Conservation (phyloP, 177 flowering plant genomes). For the Telopea speciosissima region DNA sequence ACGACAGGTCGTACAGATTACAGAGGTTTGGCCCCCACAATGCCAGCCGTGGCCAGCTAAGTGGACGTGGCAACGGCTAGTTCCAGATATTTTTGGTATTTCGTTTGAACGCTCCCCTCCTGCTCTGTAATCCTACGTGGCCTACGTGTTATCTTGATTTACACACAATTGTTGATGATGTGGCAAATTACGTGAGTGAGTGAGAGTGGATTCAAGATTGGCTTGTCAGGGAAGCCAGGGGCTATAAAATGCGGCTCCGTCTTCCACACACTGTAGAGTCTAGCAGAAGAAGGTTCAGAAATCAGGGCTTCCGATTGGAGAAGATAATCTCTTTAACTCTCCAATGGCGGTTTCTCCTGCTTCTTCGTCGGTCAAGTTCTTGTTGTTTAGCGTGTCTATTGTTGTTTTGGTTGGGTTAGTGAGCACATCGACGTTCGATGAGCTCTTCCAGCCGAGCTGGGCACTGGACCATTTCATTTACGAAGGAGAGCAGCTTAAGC, state of each 20-base stretch:
- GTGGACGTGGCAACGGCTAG: too few species aligned
- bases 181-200: neutral
- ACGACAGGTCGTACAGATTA: too few species aligned
- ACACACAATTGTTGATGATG: neutral
- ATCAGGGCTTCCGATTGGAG: neutral
- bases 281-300: neutral
- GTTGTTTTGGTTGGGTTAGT: slow-evolving; percentile 24
- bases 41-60: too few species aligned
- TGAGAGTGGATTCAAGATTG: too few species aligned
- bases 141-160: neutral
- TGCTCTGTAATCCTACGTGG: neutral
- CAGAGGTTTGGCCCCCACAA: too few species aligned
- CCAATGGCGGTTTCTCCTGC: slow-evolving; percentile 10
- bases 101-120: too few species aligned
- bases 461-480: slow-evolving; percentile 59
- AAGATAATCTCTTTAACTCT: neutral
- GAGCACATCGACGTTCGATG: slow-evolving; percentile 49
- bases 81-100: too few species aligned
- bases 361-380: neutral
- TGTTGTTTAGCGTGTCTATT: slow-evolving; percentile 14
- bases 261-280: neutral
- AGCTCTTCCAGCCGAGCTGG: slow-evolving; percentile 78
- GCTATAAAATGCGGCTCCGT: neutral
- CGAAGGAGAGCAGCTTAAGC: slow-evolving; percentile 69
- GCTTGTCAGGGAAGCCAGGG: slow-evolving; percentile 2